These are phyloP conservation scores for Alternaria solani DNA, from an alignment of 2,329 filamentous ascomycete genomes.

Conservation along the genomic window DNA sequence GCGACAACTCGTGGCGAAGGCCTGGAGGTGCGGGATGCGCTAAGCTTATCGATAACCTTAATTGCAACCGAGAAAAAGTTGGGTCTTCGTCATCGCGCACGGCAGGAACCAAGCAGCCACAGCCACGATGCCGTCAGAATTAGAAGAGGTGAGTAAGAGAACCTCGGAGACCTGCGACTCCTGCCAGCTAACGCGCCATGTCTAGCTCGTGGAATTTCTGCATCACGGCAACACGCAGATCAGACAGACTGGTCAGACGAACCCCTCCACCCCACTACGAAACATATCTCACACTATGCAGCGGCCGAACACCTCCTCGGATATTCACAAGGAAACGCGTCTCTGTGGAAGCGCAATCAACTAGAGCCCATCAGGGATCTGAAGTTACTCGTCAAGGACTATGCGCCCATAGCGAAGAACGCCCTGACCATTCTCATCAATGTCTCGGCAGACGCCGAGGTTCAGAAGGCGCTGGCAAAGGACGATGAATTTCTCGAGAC, in stretches of 20 bases:
- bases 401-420: conserved; percentile 91
- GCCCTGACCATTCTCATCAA: conserved; percentile 91
- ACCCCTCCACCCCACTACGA: conserved; percentile 34
- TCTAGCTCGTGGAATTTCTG: conserved; percentile 90
- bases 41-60: conserved; percentile 48
- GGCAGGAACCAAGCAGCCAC: conserved; percentile 15
- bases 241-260: conserved; percentile 72
- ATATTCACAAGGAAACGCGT: conserved; percentile 77
- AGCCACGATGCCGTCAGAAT: conserved; percentile 57
- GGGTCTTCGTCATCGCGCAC: conserved; percentile 34
- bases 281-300: conserved; percentile 45
- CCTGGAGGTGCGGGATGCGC: conserved; percentile 8
- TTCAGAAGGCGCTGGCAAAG: conserved; percentile 74
- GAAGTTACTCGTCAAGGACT: conserved; percentile 85
- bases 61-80: conserved; percentile 33
- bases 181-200: neutral
- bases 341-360: conserved; percentile 83
- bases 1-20: conserved; percentile 10
- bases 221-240: conserved; percentile 92
- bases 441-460: conserved; percentile 76
- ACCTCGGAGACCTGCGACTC: too few species aligned
- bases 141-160: conserved; percentile 55
- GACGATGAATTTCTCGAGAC: conserved; percentile 84
- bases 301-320: conserved; percentile 88
- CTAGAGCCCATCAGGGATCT: conserved; percentile 83